These are phyloP conservation scores for Paramecium biaurelia DNA, from an alignment of 73 alveolate species.

Conservation along the genomic window DNA sequence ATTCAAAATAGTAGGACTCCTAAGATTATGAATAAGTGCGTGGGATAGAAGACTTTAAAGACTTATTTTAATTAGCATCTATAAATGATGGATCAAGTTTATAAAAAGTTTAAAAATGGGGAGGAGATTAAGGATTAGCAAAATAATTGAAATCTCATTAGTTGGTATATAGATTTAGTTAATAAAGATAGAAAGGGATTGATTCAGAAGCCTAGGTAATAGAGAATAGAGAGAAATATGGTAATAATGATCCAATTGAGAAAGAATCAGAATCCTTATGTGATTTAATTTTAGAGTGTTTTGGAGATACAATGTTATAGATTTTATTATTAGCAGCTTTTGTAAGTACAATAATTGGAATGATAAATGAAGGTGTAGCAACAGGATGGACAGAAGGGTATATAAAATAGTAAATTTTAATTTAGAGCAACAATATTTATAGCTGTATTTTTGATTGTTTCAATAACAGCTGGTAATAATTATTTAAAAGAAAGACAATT, in stretches of 20 bases:
- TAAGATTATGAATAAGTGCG: not conserved
- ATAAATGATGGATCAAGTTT: constrained; percentile 12
- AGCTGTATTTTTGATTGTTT: constrained; percentile 88
- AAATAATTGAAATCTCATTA: constrained; percentile 54
- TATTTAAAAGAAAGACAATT: constrained; percentile 87
- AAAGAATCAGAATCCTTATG: constrained; percentile 38
- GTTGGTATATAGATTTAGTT: not conserved
- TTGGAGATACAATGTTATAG: constrained; percentile 94
- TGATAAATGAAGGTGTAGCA: constrained; percentile 83
- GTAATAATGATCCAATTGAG: constrained; percentile 42
- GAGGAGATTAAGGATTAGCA: constrained; percentile 64
- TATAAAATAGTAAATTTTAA: not conserved
- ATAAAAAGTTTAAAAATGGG: not conserved
- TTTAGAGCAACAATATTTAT: constrained; percentile 91
- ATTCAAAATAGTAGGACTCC: not conserved
- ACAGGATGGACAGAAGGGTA: constrained; percentile 94
- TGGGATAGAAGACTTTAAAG: not conserved
- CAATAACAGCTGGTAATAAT: constrained; percentile 92
- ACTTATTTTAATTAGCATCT: not conserved
- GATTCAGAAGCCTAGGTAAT: not conserved
- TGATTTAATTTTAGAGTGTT: constrained; percentile 77
- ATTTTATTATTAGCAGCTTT: constrained; percentile 92
- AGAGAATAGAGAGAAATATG: constrained; percentile 47
- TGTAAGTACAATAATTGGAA: constrained; percentile 90
- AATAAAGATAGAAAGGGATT: constrained; percentile 55